Base-by-base conservation (phyloP, 1,139 yeast genomes). In the Kodamaea ohmeri region DNA sequence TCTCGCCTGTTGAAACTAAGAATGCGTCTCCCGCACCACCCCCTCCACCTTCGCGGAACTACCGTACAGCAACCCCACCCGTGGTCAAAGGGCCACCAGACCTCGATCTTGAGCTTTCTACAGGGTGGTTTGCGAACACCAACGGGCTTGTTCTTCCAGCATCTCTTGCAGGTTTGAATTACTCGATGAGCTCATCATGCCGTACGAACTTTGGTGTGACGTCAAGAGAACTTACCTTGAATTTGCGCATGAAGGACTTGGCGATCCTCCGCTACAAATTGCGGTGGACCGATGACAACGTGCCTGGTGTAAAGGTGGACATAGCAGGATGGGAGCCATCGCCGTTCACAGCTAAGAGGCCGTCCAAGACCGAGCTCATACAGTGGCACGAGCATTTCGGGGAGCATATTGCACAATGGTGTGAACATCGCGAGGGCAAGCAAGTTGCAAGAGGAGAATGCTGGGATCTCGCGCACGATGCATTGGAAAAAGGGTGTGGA, bases 391-490 rank as follows among this genome's bases (percentile, higher is more conserved):
- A 67, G 19, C 59, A 58, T 31, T 76, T 63, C 50, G 80, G 81
- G 3, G 73, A 70, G 18, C 69, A 75, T 45, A 73, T 83, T 8
- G 88, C 86, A 3, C 58, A 70, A 16, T 83, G 87, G 86, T 67
- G 78, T 48, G 83, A 80, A 49, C 71, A 71, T 28, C 68, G 69
- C 32, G 51, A 62, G 34, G 84, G 83, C 1, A 65, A 67, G 34
- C 67, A 67, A 39, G 84, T 83, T 6, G 87, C 86, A 2, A 60
- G 75, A 37, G 92, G 92, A 7, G 90, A 83, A 52, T 83, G 92
- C 58, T 83, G 90, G 90, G 84, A 85, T 30, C 66, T 83, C 42
- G 90, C 88, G 1, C 71, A 72, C 37, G 78, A 78, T 38, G 87
- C 88, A 0, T 62, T 83, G 27, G 61, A 64, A 35, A 71, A 74